A percentile compares a stretch with the other conserved stretches of the same genome.
These are phyloP conservation scores for Colletotrichum truncatum DNA, from an alignment of 2,329 filamentous ascomycete species.

Conservation along the genomic window DNA sequence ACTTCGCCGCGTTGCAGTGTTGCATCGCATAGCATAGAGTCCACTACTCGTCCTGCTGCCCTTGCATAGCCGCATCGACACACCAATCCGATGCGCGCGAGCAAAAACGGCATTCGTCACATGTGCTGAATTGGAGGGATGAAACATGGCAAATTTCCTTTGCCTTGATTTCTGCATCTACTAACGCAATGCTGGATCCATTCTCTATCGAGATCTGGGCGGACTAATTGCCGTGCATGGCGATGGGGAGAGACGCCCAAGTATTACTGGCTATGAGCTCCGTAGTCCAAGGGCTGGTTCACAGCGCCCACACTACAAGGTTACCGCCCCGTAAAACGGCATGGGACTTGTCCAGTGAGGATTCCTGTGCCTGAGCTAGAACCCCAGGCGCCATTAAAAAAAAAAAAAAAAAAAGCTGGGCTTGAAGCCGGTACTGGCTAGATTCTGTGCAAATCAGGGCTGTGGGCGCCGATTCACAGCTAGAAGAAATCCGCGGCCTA, in stretches of 20 bases:
- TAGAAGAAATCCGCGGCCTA: neutral
- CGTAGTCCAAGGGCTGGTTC: neutral
- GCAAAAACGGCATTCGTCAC: neutral
- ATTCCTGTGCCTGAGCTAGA: neutral
- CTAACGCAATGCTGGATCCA: neutral
- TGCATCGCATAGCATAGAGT: conserved; percentile 1
- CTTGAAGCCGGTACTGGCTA: neutral
- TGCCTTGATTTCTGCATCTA: conserved; percentile 27
- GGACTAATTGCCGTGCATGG: conserved; percentile 14
- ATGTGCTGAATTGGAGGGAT: neutral
- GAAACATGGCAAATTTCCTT: conserved; percentile 21
- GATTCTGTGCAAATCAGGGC: neutral
- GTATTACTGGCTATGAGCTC: conserved; percentile 12
- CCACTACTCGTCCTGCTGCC: neutral
- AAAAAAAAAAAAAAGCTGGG: neutral
- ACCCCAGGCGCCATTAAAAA: neutral
- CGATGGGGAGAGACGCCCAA: neutral
- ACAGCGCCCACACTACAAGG: neutral
- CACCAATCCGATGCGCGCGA: neutral
- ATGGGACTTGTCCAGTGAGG: neutral
- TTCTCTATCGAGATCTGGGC: conserved; percentile 8
- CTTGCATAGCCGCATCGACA: conserved; percentile 7
- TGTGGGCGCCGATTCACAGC: neutral
- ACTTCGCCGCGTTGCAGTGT: neutral
- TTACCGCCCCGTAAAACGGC: neutral